phyloP scores from a whole-genome alignment of 768 basidiomycete genomes.

The Hydnum rufescens region DNA sequence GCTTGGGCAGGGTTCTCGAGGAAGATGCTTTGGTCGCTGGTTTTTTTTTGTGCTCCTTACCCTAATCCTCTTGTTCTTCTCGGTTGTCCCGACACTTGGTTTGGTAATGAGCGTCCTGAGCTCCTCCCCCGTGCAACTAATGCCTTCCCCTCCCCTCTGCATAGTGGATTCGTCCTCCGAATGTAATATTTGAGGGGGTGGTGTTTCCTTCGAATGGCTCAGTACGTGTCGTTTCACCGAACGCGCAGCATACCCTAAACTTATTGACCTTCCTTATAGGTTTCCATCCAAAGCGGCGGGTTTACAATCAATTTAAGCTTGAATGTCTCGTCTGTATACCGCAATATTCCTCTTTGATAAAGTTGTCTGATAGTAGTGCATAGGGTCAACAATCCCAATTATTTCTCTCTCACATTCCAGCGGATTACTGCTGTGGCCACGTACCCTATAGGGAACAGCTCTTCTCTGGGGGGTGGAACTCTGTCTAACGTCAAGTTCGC shows the following conservation, averaged over 20 bases:
- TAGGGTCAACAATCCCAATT: slow-evolving; percentile 70
- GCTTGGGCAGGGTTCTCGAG: slow-evolving; percentile 33
- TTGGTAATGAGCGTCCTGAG: slow-evolving; percentile 37
- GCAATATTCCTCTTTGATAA: slow-evolving; percentile 1
- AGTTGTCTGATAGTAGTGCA: slow-evolving; percentile 3
- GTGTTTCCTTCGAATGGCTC: slow-evolving; percentile 23
- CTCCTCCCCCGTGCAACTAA: neutral
- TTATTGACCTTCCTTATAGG: slow-evolving; percentile 5
- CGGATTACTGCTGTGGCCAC: slow-evolving; percentile 37
- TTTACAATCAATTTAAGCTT: slow-evolving; percentile 40
- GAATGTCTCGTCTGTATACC: slow-evolving; percentile 37
- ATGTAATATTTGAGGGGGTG: slow-evolving; percentile 36
- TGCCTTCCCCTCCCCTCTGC: slow-evolving; percentile 1
- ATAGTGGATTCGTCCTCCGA: slow-evolving; percentile 64
- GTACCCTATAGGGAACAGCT: slow-evolving; percentile 53
- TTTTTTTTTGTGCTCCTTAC: slow-evolving; percentile 57
- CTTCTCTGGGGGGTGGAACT: slow-evolving; percentile 43
- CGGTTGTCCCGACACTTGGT: slow-evolving; percentile 40
- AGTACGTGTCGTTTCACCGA: no score
- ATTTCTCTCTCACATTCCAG: slow-evolving; percentile 46
- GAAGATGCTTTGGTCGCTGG: slow-evolving; percentile 40
- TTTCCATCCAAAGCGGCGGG: slow-evolving; percentile 19
- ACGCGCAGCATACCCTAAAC: neutral
- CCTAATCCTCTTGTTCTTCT: slow-evolving; percentile 46
- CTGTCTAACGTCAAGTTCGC: slow-evolving; percentile 25